Evolutionary conservation across 2,329 filamentous ascomycete species (phyloP).

Genomic region (Paracorniculantispora psalliotae): DNA sequence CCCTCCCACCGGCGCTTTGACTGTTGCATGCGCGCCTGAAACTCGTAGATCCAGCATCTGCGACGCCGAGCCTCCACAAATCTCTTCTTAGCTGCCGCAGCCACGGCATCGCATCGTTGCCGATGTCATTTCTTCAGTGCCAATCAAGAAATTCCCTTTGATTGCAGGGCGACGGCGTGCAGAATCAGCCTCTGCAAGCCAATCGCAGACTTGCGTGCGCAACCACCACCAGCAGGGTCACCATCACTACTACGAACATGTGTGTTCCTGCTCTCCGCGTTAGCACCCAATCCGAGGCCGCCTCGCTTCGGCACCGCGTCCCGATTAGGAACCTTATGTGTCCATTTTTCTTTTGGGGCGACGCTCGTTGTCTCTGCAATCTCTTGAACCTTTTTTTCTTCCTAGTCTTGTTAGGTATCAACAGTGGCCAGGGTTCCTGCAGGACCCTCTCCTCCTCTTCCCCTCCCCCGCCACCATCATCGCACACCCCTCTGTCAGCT

Average conservation of each 20-base stretch:
- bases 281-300: neutral
- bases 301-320: neutral
- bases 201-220: too few species aligned
- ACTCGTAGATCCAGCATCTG: slow-evolving; percentile 3
- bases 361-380: too few species aligned
- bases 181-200: too few species aligned
- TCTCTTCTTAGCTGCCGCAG: neutral
- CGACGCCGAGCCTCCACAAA: slow-evolving; percentile 8
- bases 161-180: neutral
- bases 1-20: neutral
- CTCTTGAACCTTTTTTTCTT: neutral
- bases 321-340: neutral
- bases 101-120: too few species aligned
- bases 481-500: neutral
- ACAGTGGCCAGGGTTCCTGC: neutral
- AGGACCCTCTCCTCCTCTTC: neutral
- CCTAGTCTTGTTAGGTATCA: neutral
- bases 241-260: neutral
- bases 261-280: neutral
- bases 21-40: slow-evolving; percentile 2
- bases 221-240: neutral
- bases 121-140: neutral
- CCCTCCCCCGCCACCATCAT: neutral
- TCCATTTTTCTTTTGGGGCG: too few species aligned
- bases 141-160: neutral